Conservation (phyloP, 495 filamentous ascomycete genomes). For the Immersiella caudata region DNA sequence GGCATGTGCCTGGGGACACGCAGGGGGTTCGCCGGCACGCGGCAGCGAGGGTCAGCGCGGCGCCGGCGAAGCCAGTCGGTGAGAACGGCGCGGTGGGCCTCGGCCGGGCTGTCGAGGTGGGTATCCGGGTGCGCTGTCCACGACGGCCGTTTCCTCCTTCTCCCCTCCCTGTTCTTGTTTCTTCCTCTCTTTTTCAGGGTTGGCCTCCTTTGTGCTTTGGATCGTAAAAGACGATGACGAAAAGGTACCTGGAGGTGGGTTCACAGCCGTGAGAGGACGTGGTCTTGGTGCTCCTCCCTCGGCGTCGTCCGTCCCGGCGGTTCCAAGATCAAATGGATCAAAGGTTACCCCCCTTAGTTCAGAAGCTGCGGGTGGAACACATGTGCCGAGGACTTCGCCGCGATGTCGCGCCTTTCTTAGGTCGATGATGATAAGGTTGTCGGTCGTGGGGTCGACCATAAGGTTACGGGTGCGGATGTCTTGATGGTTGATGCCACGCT, state of each 20-base stretch:
- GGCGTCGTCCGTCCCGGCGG: conserved; percentile 3
- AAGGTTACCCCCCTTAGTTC: neutral
- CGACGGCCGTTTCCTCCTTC: conserved; percentile 1
- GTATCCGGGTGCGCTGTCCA: conserved; percentile 3
- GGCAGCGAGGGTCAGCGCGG: conserved; percentile 11
- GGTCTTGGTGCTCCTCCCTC: neutral
- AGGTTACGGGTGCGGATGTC: conserved; percentile 15
- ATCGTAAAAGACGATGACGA: neutral
- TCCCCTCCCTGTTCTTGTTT: conserved; percentile 7
- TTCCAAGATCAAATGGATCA: conserved; percentile 11
- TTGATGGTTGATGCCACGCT: conserved; percentile 16
- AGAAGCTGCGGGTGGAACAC: conserved; percentile 2
- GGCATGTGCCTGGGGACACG: conserved; percentile 8
- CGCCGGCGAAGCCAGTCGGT: conserved; percentile 9
- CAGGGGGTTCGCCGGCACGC: conserved; percentile 9
- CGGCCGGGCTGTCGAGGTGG: conserved; percentile 10
- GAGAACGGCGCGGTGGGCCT: conserved; percentile 5
- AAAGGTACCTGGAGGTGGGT: conserved; percentile 5
- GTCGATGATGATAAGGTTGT: conserved; percentile 21
- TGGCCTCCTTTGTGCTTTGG: neutral
- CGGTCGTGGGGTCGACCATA: conserved; percentile 15
- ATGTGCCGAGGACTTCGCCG: conserved; percentile 4
- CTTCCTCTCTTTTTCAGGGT: conserved; percentile 6
- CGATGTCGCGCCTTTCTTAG: neutral
- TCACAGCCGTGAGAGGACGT: neutral